Conservation (phyloP, 306 rosid genomes). For the Carpinus fangiana region DNA sequence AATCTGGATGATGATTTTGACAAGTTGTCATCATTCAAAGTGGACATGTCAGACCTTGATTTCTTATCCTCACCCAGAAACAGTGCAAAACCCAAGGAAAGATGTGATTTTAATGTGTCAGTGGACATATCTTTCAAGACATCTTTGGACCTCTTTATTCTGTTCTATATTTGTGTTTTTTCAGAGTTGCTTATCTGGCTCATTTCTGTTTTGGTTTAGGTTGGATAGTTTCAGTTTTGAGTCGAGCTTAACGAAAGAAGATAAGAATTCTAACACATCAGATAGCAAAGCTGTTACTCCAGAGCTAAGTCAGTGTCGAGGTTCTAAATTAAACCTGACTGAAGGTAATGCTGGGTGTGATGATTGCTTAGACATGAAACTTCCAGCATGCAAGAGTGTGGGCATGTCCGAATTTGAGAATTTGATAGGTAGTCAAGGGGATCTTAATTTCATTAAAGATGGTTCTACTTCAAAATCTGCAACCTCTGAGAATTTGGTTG, state of each 20-base stretch:
- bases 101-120: constrained; percentile 77
- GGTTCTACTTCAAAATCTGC: constrained; percentile 36
- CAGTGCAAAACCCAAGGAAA: constrained; percentile 46
- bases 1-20: constrained; percentile 75
- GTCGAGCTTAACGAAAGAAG: constrained; percentile 30
- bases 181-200: constrained; percentile 23
- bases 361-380: constrained; percentile 34
- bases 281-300: background rate
- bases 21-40: constrained; percentile 76
- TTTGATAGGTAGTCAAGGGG: constrained; percentile 35
- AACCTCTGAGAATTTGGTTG: constrained; percentile 31
- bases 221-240: constrained; percentile 71
- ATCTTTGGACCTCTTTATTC: constrained; percentile 21
- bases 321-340: constrained; percentile 8
- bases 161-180: constrained; percentile 3
- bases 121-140: constrained; percentile 29
- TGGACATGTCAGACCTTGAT: constrained; percentile 90
- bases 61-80: constrained; percentile 61
- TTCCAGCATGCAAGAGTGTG: constrained; percentile 40
- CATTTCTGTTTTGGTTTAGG: constrained; percentile 34
- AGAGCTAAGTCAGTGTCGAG: background rate
- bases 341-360: constrained; percentile 38
- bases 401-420: constrained; percentile 38
- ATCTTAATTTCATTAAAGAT: constrained; percentile 36
- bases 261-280: background rate